Percentiles rank a stretch among this genome's conserved stretches.
Conservation (phyloP, 805 yeast genomes). For the Pichia deserticola region DNA sequence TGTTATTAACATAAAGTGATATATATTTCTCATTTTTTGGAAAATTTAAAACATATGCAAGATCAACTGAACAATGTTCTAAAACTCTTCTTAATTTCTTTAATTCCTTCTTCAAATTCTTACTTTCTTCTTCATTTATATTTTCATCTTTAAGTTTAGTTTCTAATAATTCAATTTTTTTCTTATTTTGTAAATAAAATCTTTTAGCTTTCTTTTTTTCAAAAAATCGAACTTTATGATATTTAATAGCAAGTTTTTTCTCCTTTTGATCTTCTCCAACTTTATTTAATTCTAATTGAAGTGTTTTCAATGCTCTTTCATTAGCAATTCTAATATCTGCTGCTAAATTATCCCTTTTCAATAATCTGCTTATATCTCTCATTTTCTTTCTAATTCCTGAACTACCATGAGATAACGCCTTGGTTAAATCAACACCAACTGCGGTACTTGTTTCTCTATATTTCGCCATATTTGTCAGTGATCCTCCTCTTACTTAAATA, state of each 20-base stretch:
- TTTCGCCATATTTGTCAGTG: constrained; percentile 5
- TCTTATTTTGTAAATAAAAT: constrained; percentile 48
- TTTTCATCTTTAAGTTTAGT: constrained; percentile 9
- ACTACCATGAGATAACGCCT: constrained; percentile 24
- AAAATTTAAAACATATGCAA: constrained; percentile 67
- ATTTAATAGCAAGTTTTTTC: constrained; percentile 50
- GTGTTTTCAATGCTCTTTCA: constrained; percentile 39
- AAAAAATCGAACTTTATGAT: constrained; percentile 90
- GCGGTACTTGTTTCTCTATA: constrained; percentile 3
- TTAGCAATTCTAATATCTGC: constrained; percentile 45
- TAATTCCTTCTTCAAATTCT: constrained; percentile 22
- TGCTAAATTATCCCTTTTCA: constrained; percentile 50
- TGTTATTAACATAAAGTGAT: constrained; percentile 56
- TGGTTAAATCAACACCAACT: constrained; percentile 23
- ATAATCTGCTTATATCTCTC: constrained; percentile 73
- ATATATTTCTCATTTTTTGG: constrained; percentile 77
- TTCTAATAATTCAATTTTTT: constrained; percentile 31
- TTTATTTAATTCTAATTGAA: constrained; percentile 38
- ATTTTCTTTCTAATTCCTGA: constrained; percentile 74
- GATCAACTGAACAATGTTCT: constrained; percentile 54
- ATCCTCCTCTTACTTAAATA: too few relatives aligned
- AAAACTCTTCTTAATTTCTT: constrained; percentile 41
- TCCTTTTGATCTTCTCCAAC: constrained; percentile 34
- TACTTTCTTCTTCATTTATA: constrained; percentile 15
- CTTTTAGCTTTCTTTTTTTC: constrained; percentile 82